A percentile compares a stretch with the other conserved stretches of the same genome.
These are phyloP conservation scores for Paecilomyces formosus DNA, from an alignment of 2,329 filamentous ascomycete genomes.

Conservation along the genomic window DNA sequence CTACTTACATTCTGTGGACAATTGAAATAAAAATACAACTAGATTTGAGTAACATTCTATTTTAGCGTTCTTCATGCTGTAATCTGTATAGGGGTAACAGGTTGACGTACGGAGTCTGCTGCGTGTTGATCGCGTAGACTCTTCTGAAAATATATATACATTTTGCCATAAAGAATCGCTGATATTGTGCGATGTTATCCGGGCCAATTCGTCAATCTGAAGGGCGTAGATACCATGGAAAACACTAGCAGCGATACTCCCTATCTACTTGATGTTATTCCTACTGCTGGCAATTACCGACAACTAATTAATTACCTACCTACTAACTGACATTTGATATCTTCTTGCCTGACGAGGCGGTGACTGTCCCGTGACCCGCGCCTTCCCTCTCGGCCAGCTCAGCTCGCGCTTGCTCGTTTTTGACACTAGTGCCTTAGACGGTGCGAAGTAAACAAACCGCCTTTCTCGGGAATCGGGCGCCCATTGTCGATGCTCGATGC, in stretches of 20 bases:
- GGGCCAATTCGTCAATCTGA: too few species aligned
- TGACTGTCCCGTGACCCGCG: not conserved
- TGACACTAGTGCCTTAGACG: not conserved
- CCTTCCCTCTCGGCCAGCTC: not conserved
- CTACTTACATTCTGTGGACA: not conserved
- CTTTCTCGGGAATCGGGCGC: not conserved
- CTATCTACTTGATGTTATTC: too few species aligned
- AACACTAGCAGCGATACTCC: too few species aligned
- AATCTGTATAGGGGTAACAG: not conserved
- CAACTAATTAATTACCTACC: too few species aligned
- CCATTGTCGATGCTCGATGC: not conserved
- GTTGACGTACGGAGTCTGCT: not conserved
- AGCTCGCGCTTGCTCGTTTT: not conserved
- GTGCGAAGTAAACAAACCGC: not conserved
- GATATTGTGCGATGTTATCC: too few species aligned
- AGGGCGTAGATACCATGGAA: too few species aligned
- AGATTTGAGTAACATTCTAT: not conserved
- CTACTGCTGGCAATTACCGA: too few species aligned
- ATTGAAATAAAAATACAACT: not conserved
- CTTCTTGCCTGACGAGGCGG: not conserved
- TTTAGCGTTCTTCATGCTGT: not conserved
- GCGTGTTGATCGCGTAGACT: too few species aligned
- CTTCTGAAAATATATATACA: too few species aligned
- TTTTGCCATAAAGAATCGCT: too few species aligned
- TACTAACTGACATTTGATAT: too few species aligned